Conservation (phyloP, 148 eudicot species). For the Mesembryanthemum crystallinum region DNA sequence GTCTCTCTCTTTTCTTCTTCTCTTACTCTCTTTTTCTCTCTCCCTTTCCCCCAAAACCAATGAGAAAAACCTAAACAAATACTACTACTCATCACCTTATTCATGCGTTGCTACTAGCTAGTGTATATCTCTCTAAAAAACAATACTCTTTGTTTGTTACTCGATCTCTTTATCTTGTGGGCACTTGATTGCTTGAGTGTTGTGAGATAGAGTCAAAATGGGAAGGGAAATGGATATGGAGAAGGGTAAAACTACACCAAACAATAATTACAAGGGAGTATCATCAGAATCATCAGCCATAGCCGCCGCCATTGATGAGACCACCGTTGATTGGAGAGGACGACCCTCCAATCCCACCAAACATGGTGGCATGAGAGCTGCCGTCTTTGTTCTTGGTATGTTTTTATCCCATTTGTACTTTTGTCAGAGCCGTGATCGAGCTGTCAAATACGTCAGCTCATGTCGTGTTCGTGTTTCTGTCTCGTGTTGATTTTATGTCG, state of each 20-base stretch:
- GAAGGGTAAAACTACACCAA: conserved; percentile 20
- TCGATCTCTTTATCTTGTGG: too few species aligned
- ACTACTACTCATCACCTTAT: neutral
- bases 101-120: neutral
- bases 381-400: conserved; percentile 81
- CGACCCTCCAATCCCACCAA: conserved; percentile 59
- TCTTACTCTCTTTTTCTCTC: conserved; percentile 15
- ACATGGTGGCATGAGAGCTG: conserved; percentile 91
- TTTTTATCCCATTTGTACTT: neutral
- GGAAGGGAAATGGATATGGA: conserved; percentile 35
- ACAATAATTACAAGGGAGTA: neutral
- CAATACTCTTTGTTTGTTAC: neutral
- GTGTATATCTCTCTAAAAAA: neutral
- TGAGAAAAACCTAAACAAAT: neutral
- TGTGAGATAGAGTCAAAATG: neutral
- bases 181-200: neutral
- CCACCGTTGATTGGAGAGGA: conserved; percentile 76
- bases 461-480: too few species aligned
- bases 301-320: conserved; percentile 15
- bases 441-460: neutral
- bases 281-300: conserved; percentile 24
- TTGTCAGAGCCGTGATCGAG: too few species aligned
- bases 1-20: neutral
- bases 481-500: too few species aligned
- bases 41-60: neutral